Evolutionary conservation across 2,329 filamentous ascomycete species (phyloP).

Genomic region (Pseudogymnoascus sp.): DNA sequence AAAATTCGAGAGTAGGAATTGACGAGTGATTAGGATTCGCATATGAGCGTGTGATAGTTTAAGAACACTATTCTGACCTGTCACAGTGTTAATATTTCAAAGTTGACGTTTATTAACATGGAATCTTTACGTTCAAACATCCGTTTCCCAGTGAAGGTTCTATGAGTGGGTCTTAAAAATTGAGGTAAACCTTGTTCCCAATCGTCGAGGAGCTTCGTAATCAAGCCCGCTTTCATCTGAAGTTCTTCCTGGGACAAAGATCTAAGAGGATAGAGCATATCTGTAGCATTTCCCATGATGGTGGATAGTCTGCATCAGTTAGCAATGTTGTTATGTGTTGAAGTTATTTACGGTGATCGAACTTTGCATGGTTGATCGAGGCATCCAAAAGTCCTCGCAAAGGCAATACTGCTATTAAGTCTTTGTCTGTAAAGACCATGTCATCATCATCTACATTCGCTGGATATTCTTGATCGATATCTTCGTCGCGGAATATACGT

Average conservation of each 20-base stretch:
- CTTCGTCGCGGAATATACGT: slow-evolving; percentile 53
- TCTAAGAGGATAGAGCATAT: slow-evolving; percentile 35
- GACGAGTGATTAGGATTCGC: slow-evolving; percentile 47
- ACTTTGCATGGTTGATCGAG: slow-evolving; percentile 26
- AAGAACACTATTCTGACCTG: slow-evolving; percentile 44
- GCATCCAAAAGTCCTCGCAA: slow-evolving; percentile 27
- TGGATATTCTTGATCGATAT: slow-evolving; percentile 56
- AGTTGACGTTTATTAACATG: slow-evolving; percentile 37
- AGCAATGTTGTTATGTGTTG: background rate
- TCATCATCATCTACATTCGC: slow-evolving; percentile 49
- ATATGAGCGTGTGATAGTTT: slow-evolving; percentile 49
- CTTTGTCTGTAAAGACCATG: slow-evolving; percentile 31
- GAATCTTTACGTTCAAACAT: slow-evolving; percentile 30
- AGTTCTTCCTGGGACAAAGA: slow-evolving; percentile 29
- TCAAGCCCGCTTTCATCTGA: slow-evolving; percentile 31
- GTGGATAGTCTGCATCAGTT: slow-evolving; percentile 27
- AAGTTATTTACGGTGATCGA: background rate
- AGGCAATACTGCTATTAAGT: slow-evolving; percentile 17
- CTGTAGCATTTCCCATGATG: slow-evolving; percentile 34
- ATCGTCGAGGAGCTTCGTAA: slow-evolving; percentile 33
- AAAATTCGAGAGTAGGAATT: slow-evolving; percentile 42
- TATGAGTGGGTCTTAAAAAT: slow-evolving; percentile 14
- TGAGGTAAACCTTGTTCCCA: slow-evolving; percentile 37
- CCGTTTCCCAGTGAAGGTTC: background rate
- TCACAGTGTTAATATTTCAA: slow-evolving; percentile 37